Base-by-base conservation (phyloP, 2,329 filamentous ascomycete genomes). In the Trichophyton benhamiae region DNA sequence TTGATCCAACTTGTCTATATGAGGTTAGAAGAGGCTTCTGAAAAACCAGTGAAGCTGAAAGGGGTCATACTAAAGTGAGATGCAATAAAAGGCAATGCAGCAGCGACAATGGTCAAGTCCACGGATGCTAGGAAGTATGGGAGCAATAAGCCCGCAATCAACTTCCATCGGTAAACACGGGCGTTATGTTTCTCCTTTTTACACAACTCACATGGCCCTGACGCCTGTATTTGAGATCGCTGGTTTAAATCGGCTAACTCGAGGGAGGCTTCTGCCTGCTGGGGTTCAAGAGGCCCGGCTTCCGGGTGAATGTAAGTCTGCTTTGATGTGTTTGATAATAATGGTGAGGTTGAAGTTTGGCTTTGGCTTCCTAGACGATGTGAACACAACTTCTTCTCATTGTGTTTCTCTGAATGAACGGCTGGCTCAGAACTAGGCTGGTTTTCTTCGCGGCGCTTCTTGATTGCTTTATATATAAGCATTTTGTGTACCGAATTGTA, bases 81-180 rank as follows among this genome's bases (percentile, higher is more conserved):
- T 2, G 85, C 85, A 57, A 88, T 87, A 65, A 79, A 83, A 0
- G 82, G 81, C 17, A 84, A 71, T 0, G 82, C 82, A 9, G 81
- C 81, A 1, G 83, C 82, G 9, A 85, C 76, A 46, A 88, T 85
- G 0, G 85, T 88, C 1, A 82, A 75, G 68, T 88, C 85, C 1
- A 88, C 76, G 2, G 82, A 80, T 62, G 85, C 81, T 0, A 87
- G 76, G 7, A 82, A 79, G 67, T 82, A 87, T 0, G 85, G 85
- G 1, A 83, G 72, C 4, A 83, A 70, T 0, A 88, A 75, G 2
- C 84, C 83, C 1, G 79, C 62, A 44, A 87, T 79, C 9, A 87
- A 69, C 67, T 82, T 87, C 77, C 77, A 82, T 58, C 84, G 77
- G 67, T 86, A 78, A 52, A 72, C 72, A n/a, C 71, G 69, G 33